Evolutionary conservation across 2,329 filamentous ascomycete genomes (phyloP), one percentile per base, ranked within the genome.

Genomic region (Ascochyta clinopodiicola): DNA sequence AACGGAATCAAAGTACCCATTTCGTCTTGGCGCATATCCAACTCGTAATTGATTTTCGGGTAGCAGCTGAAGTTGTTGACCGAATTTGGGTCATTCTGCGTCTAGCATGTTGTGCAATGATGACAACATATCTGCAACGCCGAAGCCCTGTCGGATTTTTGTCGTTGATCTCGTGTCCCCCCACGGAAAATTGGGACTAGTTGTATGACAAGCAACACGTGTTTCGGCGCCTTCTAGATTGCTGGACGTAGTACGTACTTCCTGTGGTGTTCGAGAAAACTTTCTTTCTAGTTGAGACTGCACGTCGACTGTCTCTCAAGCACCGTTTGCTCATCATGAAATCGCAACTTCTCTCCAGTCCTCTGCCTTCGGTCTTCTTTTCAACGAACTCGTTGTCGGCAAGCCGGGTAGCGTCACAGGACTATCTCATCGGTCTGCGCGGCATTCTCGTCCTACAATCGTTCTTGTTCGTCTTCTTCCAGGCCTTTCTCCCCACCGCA

Each of bases 401-500:
- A 6, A 44, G 36, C 42, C 58, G 44, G 15, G 50, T 61, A 6
- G 48, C 62, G 10, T 66, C 61, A 15, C 70, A 72, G 51, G 64
- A 73, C 51, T 75, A 80, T 49, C 72, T 81, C 17, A 62, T 77
- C 29, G 79, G 78, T n/a, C 64, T 81, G 24, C 75, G 78, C 31
- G 79, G 79, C 29, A 59, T 80, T n/a, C 61, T 81, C 17, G 75
- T 75, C 6, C 60, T 81, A 12, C 66, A 78, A 56, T 74, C 75
- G 10, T 79, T 81, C 44, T 57, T 80, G 37, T 81, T 78, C 67
- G 67, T 76, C 37, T 82, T 80, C 62, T 76, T 82, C 39, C 69
- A 75, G 39, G 75, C 73, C 1, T 81, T 81, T 60, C 71, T 78
- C 17, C 80, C 80, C 13, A 68, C 72, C 8, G 66, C 79, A 9